Percentiles rank a stretch among this genome's conserved stretches.
phyloP scores from a whole-genome alignment of 2,329 filamentous ascomycete genomes.

The Aspergillus quadrilineatus region DNA sequence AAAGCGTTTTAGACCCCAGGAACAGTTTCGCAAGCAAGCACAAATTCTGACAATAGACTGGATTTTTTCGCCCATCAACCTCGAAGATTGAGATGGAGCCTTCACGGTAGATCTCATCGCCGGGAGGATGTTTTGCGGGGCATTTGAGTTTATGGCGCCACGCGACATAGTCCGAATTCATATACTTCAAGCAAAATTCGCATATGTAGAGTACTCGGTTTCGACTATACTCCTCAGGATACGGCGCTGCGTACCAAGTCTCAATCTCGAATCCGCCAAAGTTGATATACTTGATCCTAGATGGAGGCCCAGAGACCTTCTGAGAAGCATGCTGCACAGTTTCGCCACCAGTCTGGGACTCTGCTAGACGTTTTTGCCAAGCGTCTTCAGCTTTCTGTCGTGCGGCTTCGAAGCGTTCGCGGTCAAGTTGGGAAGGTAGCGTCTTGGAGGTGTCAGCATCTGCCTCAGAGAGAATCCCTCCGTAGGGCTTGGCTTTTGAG shows the following conservation, averaged over 20 bases:
- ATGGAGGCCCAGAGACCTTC: conserved; percentile 81
- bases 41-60: conserved; percentile 94
- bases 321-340: conserved; percentile 64
- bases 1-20: conserved; percentile 94
- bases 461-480: conserved; percentile 81
- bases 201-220: conserved; percentile 98
- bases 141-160: conserved; percentile 98
- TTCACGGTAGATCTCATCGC: conserved; percentile 96
- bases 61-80: conserved; percentile 89
- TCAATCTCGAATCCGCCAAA: conserved; percentile 98
- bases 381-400: conserved; percentile 89
- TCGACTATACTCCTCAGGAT: conserved; percentile 96
- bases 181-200: conserved; percentile 98
- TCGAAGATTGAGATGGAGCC: conserved; percentile 94
- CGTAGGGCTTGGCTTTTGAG: conserved; percentile 87
- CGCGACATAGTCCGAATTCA: conserved; percentile 98
- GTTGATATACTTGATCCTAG: conserved; percentile 97
- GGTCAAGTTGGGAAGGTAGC: conserved; percentile 74
- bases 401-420: conserved; percentile 83
- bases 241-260: conserved; percentile 97
- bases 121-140: conserved; percentile 91
- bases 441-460: conserved; percentile 93
- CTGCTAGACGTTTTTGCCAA: conserved; percentile 70
- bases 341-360: conserved; percentile 63
- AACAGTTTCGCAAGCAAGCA: conserved; percentile 96